Conservation (phyloP, 2,329 filamentous ascomycete species). For the Beauveria varroae region DNA sequence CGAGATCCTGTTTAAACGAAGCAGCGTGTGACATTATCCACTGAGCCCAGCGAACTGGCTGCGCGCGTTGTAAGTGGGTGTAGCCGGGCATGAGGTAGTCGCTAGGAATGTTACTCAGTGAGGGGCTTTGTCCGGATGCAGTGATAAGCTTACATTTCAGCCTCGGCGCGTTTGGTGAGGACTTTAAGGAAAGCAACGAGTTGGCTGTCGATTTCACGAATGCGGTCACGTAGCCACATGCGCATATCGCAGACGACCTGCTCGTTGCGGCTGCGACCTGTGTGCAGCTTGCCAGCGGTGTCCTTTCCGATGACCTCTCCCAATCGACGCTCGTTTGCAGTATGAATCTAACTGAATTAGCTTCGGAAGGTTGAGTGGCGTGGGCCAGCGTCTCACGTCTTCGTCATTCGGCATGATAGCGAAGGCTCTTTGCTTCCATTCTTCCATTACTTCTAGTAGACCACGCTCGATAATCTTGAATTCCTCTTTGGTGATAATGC, state of each 20-base stretch:
- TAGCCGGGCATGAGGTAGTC: constrained; percentile 80
- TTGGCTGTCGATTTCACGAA: constrained; percentile 61
- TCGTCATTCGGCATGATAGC: constrained; percentile 45
- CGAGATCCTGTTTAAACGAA: constrained; percentile 65
- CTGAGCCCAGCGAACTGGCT: constrained; percentile 75
- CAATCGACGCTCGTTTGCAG: constrained; percentile 62
- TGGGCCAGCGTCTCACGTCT: constrained; percentile 32
- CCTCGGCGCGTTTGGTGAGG: constrained; percentile 60
- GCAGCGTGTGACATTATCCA: constrained; percentile 72
- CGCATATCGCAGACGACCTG: constrained; percentile 88
- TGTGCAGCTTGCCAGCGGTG: constrained; percentile 82
- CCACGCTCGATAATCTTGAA: constrained; percentile 69
- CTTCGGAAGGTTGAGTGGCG: constrained; percentile 7
- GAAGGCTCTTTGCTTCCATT: constrained; percentile 48
- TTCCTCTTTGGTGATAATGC: constrained; percentile 66
- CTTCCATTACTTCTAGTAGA: constrained; percentile 48
- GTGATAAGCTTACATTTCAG: constrained; percentile 44
- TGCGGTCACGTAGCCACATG: constrained; percentile 73
- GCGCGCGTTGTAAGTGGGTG: constrained; percentile 76
- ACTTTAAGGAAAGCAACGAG: constrained; percentile 65
- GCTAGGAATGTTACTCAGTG: constrained; percentile 14
- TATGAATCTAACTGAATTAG: constrained; percentile 40
- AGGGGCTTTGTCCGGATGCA: constrained; percentile 7
- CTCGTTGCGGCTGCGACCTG: constrained; percentile 80
- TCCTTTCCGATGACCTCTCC: constrained; percentile 84